Evolutionary conservation across 257 asterid species (phyloP).

Genomic region (Nicotiana tabacum): DNA sequence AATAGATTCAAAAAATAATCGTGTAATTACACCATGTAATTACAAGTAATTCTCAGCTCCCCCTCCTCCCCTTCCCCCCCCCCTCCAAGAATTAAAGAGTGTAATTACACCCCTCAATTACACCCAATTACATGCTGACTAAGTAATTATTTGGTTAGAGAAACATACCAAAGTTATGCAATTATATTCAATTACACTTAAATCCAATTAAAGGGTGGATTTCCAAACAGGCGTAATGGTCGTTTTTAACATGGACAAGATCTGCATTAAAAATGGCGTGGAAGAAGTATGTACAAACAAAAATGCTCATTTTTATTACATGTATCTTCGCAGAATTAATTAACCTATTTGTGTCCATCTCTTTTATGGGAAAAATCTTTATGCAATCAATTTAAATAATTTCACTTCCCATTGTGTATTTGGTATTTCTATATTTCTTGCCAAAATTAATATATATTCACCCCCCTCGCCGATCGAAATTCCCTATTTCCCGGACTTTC

Average conservation of each 20-base stretch:
- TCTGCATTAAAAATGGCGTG: neutral
- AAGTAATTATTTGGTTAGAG: too few relatives aligned
- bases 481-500: neutral
- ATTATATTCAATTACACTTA: too few relatives aligned
- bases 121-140: too few relatives aligned
- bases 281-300: neutral
- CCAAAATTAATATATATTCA: neutral
- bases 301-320: neutral
- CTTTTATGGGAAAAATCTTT: neutral
- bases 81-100: too few relatives aligned
- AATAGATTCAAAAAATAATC: too few relatives aligned
- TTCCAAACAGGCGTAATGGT: too few relatives aligned
- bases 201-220: too few relatives aligned
- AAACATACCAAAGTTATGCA: too few relatives aligned
- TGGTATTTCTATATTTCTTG: neutral
- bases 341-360: neutral
- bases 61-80: too few relatives aligned
- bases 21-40: too few relatives aligned
- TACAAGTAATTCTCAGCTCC: too few relatives aligned
- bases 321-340: neutral
- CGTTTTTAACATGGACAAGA: neutral
- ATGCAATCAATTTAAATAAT: neutral
- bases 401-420: neutral
- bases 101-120: too few relatives aligned
- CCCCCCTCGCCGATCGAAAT: neutral